A percentile compares a stretch with the other conserved stretches of the same genome.
Conservation (phyloP, 2,329 filamentous ascomycete genomes). For the Daldinia eschscholtzii region DNA sequence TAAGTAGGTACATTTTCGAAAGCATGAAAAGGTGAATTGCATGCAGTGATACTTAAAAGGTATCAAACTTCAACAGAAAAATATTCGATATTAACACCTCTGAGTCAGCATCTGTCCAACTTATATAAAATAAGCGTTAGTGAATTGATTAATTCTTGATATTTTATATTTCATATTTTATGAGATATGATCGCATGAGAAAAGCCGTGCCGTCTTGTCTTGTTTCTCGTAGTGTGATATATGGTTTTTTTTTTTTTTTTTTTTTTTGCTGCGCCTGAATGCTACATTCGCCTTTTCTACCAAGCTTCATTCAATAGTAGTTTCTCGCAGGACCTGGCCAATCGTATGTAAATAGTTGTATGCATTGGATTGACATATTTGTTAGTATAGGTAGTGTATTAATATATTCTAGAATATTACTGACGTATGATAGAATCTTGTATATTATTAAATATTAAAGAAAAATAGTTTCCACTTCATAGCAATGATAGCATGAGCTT, state of each 20-base stretch:
- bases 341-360: not conserved
- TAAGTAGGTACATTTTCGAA: not conserved
- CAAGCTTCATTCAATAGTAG: not conserved
- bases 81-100: constrained; percentile 20
- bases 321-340: not conserved
- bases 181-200: constrained; percentile 24
- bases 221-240: constrained; percentile 13
- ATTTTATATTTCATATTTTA: constrained; percentile 4
- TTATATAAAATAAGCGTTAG: constrained; percentile 19
- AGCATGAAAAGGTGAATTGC: not conserved
- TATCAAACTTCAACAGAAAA: not conserved
- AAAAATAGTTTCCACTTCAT: not conserved
- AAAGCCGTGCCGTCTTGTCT: constrained; percentile 10
- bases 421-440: constrained; percentile 1
- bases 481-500: not conserved
- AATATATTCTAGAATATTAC: constrained; percentile 8
- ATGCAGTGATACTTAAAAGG: constrained; percentile 25
- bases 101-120: constrained; percentile 34
- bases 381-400: not conserved
- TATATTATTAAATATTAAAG: not conserved
- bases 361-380: not conserved
- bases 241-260: constrained; percentile 3
- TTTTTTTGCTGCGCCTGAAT: constrained; percentile 12
- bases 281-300: constrained; percentile 8
- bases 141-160: not conserved